Conservation (phyloP, 139 green algal species). For the Ostreobium quekettii region DNA sequence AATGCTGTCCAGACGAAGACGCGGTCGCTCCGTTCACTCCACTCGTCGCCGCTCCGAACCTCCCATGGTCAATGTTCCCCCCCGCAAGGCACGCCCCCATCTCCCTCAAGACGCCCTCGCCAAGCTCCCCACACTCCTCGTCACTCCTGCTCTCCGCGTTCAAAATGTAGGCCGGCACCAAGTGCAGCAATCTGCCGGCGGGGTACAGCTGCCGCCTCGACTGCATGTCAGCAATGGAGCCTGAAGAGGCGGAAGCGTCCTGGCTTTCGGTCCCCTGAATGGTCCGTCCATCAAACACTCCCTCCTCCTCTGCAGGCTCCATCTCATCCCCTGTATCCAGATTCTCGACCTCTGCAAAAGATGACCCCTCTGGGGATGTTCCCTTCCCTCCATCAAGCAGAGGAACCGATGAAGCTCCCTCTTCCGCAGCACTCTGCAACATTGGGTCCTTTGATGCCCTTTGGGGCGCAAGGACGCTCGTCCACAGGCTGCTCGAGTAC, state of each 20-base stretch:
- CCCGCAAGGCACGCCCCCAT: background rate
- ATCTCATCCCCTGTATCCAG: background rate
- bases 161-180: slow-evolving; percentile 48
- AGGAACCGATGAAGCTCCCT: too few relatives aligned
- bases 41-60: too few relatives aligned
- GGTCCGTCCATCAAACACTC: background rate
- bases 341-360: too few relatives aligned
- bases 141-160: background rate
- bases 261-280: background rate
- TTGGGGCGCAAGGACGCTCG: too few relatives aligned
- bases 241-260: background rate
- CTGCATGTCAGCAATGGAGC: background rate
- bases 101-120: too few relatives aligned
- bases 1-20: too few relatives aligned
- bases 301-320: background rate
- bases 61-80: background rate
- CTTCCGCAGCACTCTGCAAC: too few relatives aligned
- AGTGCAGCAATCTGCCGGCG: slow-evolving; percentile 68
- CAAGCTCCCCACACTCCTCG: background rate
- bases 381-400: too few relatives aligned
- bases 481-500: too few relatives aligned
- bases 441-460: too few relatives aligned
- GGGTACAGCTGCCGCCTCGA: slow-evolving; percentile 53
- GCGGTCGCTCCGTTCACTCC: too few relatives aligned
- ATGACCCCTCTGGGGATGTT: too few relatives aligned